Evolutionary conservation across 2,329 filamentous ascomycete genomes (phyloP).

Genomic region (Thyridium curvatum): DNA sequence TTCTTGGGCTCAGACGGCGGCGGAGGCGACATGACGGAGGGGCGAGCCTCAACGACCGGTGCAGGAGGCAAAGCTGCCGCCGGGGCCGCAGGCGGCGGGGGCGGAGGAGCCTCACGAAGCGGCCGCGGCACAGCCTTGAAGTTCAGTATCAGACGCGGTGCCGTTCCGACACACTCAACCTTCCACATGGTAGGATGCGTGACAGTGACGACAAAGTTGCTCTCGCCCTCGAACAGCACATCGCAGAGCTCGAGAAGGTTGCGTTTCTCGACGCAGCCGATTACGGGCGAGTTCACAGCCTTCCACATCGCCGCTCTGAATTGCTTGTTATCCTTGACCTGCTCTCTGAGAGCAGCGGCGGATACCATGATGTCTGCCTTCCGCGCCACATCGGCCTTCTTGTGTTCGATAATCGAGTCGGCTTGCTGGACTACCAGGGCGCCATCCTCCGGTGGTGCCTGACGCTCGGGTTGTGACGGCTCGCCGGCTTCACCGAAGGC

Average conservation of each 20-base stretch:
- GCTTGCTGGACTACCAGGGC: constrained; percentile 42
- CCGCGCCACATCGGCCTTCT: constrained; percentile 38
- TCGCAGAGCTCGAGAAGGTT: constrained; percentile 43
- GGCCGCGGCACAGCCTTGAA: constrained; percentile 11
- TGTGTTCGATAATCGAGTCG: constrained; percentile 32
- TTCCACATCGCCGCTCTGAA: constrained; percentile 42
- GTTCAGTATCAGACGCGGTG: constrained; percentile 5
- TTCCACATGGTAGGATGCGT: constrained; percentile 40
- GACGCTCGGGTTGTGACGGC: constrained; percentile 25
- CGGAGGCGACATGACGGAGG: constrained; percentile 3
- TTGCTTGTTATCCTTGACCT: constrained; percentile 35
- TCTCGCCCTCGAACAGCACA: constrained; percentile 41
- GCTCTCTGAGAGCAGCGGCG: constrained; percentile 41
- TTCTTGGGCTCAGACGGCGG: constrained; percentile 7
- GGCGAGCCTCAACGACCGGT: not conserved
- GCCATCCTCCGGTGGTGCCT: constrained; percentile 14
- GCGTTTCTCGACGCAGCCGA: constrained; percentile 40
- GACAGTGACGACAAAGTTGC: constrained; percentile 37
- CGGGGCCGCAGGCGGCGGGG: not conserved
- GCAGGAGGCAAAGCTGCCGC: too few species aligned
- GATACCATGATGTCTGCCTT: constrained; percentile 41
- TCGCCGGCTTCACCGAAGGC: constrained; percentile 60
- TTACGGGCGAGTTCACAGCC: constrained; percentile 38
- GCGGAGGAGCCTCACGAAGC: constrained; percentile 1
- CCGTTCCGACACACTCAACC: constrained; percentile 16